Evolutionary conservation across 768 basidiomycete genomes (phyloP).

Genomic region (Suillus lakei): DNA sequence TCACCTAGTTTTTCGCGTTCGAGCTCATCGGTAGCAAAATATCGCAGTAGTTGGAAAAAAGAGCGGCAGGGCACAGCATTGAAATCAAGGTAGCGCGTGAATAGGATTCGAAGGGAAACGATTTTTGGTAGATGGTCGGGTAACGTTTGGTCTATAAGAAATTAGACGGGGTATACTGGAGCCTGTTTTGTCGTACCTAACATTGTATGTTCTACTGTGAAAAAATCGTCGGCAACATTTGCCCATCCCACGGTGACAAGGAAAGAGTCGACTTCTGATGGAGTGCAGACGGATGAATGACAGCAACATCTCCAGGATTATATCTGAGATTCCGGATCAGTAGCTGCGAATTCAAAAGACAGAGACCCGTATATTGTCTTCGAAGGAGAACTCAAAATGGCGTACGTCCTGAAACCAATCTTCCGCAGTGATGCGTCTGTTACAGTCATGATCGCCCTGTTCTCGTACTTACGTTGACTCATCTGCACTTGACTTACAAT

Average conservation of each 20-base stretch:
- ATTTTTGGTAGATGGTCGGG: conserved; percentile 64
- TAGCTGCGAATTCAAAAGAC: neutral
- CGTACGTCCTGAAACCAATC: conserved; percentile 95
- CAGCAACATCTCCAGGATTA: conserved; percentile 78
- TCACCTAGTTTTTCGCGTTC: conserved; percentile 87
- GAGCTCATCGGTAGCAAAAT: conserved; percentile 77
- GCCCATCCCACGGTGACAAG: conserved; percentile 66
- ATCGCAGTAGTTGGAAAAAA: conserved; percentile 83
- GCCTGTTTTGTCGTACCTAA: conserved; percentile 36
- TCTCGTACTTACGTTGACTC: too few relatives aligned
- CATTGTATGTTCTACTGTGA: conserved; percentile 41
- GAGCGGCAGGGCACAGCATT: conserved; percentile 81
- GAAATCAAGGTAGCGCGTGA: conserved; percentile 85
- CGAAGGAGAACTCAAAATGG: conserved; percentile 79
- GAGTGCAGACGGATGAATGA: conserved; percentile 73
- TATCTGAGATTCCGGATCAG: conserved; percentile 53
- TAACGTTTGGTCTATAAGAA: conserved; percentile 58
- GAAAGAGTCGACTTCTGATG: conserved; percentile 71
- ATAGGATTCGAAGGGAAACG: conserved; percentile 72
- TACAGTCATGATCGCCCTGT: too few relatives aligned
- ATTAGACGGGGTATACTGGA: neutral
- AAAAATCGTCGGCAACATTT: conserved; percentile 59
- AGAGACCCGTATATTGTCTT: conserved; percentile 53
- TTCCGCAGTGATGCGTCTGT: conserved; percentile 71
- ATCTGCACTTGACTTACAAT: too few relatives aligned